A percentile compares a stretch with the other conserved stretches of the same genome.
These are phyloP conservation scores for Lodderomyces jiufengensis DNA, from an alignment of 1,139 yeast genomes.

Conservation along the genomic window DNA sequence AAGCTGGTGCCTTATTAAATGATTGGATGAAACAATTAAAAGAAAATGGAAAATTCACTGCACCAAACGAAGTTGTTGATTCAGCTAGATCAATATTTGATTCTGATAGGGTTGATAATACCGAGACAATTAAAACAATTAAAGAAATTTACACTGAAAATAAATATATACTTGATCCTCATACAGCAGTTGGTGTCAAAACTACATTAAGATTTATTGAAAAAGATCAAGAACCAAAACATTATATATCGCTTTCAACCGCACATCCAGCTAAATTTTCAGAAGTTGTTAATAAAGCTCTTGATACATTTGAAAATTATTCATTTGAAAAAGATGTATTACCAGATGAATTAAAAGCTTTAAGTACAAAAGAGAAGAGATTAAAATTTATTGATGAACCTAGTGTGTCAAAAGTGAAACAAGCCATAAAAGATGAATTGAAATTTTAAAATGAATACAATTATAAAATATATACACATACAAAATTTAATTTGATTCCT, in stretches of 20 bases:
- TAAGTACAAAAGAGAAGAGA: conserved; percentile 71
- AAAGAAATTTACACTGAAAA: conserved; percentile 58
- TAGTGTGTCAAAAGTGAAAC: conserved; percentile 68
- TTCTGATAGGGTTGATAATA: conserved; percentile 77
- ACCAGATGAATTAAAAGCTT: conserved; percentile 78
- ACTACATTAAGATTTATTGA: conserved; percentile 64
- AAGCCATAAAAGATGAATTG: conserved; percentile 68
- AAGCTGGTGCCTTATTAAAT: conserved; percentile 72
- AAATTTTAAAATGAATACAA: conserved; percentile 17
- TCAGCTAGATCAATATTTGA: conserved; percentile 69
- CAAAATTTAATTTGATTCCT: background rate
- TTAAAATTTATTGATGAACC: conserved; percentile 72
- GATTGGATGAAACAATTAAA: conserved; percentile 81
- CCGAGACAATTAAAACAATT: conserved; percentile 74
- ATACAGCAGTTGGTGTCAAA: conserved; percentile 89
- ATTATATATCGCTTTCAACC: conserved; percentile 81
- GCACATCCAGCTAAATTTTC: conserved; percentile 99
- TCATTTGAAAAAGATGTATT: conserved; percentile 84
- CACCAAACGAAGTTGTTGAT: conserved; percentile 58
- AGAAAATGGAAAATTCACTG: conserved; percentile 69
- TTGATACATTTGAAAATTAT: conserved; percentile 62
- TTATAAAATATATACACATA: no score
- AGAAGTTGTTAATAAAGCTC: conserved; percentile 86
- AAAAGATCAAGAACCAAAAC: conserved; percentile 33
- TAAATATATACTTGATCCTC: conserved; percentile 90